A percentile compares a stretch with the other conserved stretches of the same genome.
Conservation (phyloP, 2,329 filamentous ascomycete species). For the Myriosclerotinia curreyana region DNA sequence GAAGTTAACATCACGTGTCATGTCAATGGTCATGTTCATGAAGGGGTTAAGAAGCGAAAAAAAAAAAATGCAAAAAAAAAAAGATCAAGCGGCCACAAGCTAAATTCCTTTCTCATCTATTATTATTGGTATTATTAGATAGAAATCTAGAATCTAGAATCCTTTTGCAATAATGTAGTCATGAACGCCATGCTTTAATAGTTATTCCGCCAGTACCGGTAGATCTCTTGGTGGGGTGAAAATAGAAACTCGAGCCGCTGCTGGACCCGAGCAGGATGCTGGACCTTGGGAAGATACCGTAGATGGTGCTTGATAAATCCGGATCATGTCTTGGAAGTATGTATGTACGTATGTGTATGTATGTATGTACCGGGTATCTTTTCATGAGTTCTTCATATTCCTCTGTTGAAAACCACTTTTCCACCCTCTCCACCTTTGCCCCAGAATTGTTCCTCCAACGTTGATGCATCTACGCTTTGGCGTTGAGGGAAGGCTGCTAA, state of each 20-base stretch:
- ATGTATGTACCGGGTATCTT: not conserved
- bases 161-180: not conserved
- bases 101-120: not conserved
- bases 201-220: not conserved
- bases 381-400: conserved; percentile 56
- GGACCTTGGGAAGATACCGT: not conserved
- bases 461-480: conserved; percentile 72
- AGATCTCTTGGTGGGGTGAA: not conserved
- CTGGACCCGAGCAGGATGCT: conserved; percentile 8
- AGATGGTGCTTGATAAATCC: conserved; percentile 7
- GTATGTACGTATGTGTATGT: no score
- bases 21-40: not conserved
- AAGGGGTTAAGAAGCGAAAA: not conserved
- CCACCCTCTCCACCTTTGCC: conserved; percentile 73
- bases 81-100: not conserved
- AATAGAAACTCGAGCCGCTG: not conserved
- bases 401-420: conserved; percentile 93
- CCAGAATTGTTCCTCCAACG: conserved; percentile 83
- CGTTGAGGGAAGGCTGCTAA: conserved; percentile 90
- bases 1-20: not conserved
- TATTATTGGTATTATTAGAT: not conserved
- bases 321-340: conserved; percentile 9
- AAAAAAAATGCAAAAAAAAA: no score
- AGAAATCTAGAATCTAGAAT: no score
- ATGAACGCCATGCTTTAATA: conserved; percentile 1